A percentile compares a stretch with the other conserved stretches of the same genome.
Conservation (phyloP, 768 basidiomycete species). For the Russula sp. region DNA sequence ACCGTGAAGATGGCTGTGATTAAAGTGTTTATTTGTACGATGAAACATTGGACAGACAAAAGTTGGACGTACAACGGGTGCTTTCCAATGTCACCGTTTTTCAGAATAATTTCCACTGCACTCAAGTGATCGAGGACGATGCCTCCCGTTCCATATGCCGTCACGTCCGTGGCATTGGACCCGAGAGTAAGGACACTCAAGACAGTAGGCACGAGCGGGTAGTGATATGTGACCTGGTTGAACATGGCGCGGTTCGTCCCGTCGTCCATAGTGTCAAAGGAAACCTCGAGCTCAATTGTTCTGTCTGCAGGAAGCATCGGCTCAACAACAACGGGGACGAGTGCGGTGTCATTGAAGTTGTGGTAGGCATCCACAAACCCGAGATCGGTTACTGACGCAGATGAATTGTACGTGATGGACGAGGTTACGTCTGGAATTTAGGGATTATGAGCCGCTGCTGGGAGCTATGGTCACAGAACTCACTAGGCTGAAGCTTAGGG, state of each 20-base stretch:
- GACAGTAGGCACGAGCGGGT: conserved; percentile 67
- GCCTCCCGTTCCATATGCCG: conserved; percentile 75
- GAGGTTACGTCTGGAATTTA: conserved; percentile 68
- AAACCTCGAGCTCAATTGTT: conserved; percentile 63
- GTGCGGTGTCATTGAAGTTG: conserved; percentile 57
- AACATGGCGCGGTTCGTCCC: conserved; percentile 83
- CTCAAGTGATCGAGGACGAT: conserved; percentile 71
- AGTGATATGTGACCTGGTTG: conserved; percentile 62
- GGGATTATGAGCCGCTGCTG: not conserved
- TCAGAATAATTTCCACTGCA: conserved; percentile 70
- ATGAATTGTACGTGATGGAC: conserved; percentile 66
- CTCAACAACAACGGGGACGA: conserved; percentile 55
- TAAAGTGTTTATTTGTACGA: not conserved
- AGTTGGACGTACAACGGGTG: conserved; percentile 72
- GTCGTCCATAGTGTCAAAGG: conserved; percentile 80
- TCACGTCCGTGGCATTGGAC: conserved; percentile 52
- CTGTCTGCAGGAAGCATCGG: conserved; percentile 48
- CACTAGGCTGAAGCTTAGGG: conserved; percentile 64
- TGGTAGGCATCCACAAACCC: conserved; percentile 52
- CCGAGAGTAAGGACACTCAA: conserved; percentile 77
- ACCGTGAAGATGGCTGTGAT: conserved; percentile 78
- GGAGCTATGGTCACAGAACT: conserved; percentile 26
- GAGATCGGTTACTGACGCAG: conserved; percentile 45
- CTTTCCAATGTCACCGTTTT: conserved; percentile 64
- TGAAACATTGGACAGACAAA: conserved; percentile 12